A percentile compares a stretch with the other conserved stretches of the same genome.
Conservation (phyloP, 2,329 filamentous ascomycete genomes). For the Trichoderma lentiforme region DNA sequence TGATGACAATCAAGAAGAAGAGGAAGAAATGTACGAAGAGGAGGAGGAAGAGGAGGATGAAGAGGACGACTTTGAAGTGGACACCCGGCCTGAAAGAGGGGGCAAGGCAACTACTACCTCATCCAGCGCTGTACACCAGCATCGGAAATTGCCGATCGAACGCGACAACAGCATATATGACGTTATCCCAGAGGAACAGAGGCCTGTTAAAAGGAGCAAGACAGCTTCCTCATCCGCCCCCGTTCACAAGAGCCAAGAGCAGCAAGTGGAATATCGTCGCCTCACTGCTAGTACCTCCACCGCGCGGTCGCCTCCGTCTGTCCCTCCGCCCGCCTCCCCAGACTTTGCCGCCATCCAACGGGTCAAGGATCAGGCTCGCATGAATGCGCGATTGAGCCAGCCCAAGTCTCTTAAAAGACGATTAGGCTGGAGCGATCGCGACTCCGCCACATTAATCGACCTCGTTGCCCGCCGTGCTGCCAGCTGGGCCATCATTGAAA, state of each 20-base stretch:
- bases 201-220: neutral
- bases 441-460: constrained; percentile 41
- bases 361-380: constrained; percentile 24
- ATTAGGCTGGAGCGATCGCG: constrained; percentile 41
- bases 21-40: neutral
- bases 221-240: neutral
- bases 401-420: constrained; percentile 26
- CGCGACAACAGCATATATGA: too few species aligned
- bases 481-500: constrained; percentile 34
- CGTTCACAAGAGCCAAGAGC: neutral
- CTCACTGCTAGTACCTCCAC: neutral
- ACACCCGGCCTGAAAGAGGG: constrained; percentile 28
- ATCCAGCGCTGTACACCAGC: neutral
- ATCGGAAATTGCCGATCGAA: neutral
- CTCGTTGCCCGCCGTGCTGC: constrained; percentile 35
- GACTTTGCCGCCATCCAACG: constrained; percentile 29
- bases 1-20: neutral
- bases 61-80: constrained; percentile 30
- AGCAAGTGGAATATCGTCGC: neutral
- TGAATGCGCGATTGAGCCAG: constrained; percentile 26
- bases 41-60: constrained; percentile 19
- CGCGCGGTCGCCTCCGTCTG: neutral
- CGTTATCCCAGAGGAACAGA: neutral
- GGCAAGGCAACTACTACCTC: neutral
- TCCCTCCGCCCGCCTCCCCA: neutral